Conservation (phyloP, 2,329 filamentous ascomycete genomes). For the Fusarium mexicanum region DNA sequence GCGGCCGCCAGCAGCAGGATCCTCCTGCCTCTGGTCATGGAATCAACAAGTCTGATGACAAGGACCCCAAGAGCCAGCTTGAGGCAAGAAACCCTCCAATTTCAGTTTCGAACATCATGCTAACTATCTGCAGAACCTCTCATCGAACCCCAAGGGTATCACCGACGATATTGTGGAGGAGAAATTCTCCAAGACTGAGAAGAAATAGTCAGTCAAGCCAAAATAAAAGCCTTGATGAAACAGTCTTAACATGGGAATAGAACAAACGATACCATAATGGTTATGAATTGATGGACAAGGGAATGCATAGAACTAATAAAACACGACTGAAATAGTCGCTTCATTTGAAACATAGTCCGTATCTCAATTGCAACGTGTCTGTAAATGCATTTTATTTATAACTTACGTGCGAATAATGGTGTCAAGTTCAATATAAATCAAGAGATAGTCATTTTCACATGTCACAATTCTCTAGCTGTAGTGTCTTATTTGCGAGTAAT, state of each 20-base stretch:
- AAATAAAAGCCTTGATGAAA: background rate
- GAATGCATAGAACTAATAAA: conserved; percentile 22
- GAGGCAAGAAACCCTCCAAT: conserved; percentile 51
- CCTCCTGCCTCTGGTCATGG: conserved; percentile 67
- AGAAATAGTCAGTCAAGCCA: conserved; percentile 14
- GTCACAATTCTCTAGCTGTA: background rate
- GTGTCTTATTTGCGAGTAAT: background rate
- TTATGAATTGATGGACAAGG: conserved; percentile 10
- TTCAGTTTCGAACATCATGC: fast-evolving
- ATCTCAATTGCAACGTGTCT: no score
- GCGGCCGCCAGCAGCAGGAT: conserved; percentile 70
- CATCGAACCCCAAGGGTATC: conserved; percentile 72
- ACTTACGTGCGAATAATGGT: background rate
- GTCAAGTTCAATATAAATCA: no score
- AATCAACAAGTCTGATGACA: conserved; percentile 59
- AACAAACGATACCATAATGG: conserved; percentile 1
- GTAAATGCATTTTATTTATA: no score
- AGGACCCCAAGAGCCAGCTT: conserved; percentile 62
- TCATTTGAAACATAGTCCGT: background rate
- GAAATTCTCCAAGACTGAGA: conserved; percentile 65
- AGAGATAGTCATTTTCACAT: background rate
- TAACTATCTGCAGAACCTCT: conserved; percentile 55
- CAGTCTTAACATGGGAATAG: background rate
- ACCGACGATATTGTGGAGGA: conserved; percentile 69
- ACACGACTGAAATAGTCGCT: conserved; percentile 1